Conservation (phyloP, 768 basidiomycete species). For the Thelephora ganbajun region DNA sequence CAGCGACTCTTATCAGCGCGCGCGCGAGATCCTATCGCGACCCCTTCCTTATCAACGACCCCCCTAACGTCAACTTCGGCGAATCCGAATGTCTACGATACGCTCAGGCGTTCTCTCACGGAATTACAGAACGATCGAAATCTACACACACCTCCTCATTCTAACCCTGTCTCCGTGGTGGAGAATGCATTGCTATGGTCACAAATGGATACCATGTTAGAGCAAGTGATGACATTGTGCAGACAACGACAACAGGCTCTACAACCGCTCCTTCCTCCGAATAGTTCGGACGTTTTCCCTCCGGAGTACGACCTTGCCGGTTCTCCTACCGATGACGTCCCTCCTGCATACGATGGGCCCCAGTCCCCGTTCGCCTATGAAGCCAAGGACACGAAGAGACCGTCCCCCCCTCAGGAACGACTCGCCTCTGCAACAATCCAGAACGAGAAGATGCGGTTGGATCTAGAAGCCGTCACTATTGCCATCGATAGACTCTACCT, state of each 20-base stretch:
- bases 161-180: slow-evolving; percentile 30
- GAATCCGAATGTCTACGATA: slow-evolving; percentile 32
- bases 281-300: slow-evolving; percentile 10
- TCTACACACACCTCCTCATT: slow-evolving; percentile 10
- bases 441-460: slow-evolving; percentile 74
- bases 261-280: neutral
- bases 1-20: slow-evolving; percentile 36
- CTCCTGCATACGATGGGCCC: slow-evolving; percentile 17
- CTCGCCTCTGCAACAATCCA: neutral
- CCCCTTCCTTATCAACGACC: slow-evolving; percentile 5
- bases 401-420: neutral
- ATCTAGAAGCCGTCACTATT: slow-evolving; percentile 71
- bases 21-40: slow-evolving; percentile 8
- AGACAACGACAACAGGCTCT: slow-evolving; percentile 27
- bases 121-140: slow-evolving; percentile 48
- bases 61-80: slow-evolving; percentile 6
- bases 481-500: slow-evolving; percentile 85
- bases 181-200: slow-evolving; percentile 62
- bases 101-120: slow-evolving; percentile 53
- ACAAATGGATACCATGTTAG: slow-evolving; percentile 60
- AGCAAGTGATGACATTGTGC: slow-evolving; percentile 52
- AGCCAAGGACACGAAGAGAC: slow-evolving; percentile 5
- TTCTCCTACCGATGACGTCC: slow-evolving; percentile 9
- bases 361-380: slow-evolving; percentile 3
- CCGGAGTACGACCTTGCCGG: slow-evolving; percentile 17